phyloP scores from a whole-genome alignment of 2,329 filamentous ascomycete species.

The Hypoxylon sp. region DNA sequence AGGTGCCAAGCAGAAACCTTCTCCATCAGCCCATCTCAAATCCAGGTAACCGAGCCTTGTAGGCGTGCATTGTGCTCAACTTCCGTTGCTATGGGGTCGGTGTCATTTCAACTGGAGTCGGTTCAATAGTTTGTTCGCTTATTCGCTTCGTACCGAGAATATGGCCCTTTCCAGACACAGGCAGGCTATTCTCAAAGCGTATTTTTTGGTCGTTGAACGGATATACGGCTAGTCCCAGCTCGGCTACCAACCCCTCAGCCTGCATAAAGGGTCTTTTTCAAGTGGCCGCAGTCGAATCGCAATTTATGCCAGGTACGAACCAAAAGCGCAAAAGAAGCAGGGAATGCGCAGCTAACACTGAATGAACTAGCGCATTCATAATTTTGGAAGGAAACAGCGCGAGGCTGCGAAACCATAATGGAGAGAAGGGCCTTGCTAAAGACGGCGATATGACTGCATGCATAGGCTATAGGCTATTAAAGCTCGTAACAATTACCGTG shows the following conservation, averaged over 20 bases:
- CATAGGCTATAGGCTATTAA: slow-evolving; percentile 20
- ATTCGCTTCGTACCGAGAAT: neutral
- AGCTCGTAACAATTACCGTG: neutral
- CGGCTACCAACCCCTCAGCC: slow-evolving; percentile 18
- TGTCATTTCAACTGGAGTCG: slow-evolving; percentile 5
- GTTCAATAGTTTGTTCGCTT: slow-evolving; percentile 2
- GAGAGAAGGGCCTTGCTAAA: neutral
- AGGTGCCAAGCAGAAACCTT: slow-evolving; percentile 10
- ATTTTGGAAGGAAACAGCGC: slow-evolving; percentile 5
- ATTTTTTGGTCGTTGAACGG: slow-evolving; percentile 13
- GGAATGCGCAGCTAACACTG: slow-evolving; percentile 11
- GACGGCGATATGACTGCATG: neutral
- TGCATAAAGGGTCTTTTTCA: slow-evolving; percentile 34
- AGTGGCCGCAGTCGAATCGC: slow-evolving; percentile 20
- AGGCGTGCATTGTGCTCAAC: neutral
- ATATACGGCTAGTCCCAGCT: slow-evolving; percentile 29
- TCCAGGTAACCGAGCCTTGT: slow-evolving; percentile 1
- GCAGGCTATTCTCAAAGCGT: neutral
- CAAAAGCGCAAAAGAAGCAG: slow-evolving; percentile 26
- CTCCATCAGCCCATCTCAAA: slow-evolving; percentile 4
- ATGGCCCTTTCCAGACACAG: neutral
- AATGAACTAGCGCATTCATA: slow-evolving; percentile 17
- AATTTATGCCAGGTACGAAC: slow-evolving; percentile 41
- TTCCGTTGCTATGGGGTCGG: neutral
- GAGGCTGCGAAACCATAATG: slow-evolving; percentile 4